Conservation (phyloP, 2,329 filamentous ascomycete species). For the Apiospora koreana region DNA sequence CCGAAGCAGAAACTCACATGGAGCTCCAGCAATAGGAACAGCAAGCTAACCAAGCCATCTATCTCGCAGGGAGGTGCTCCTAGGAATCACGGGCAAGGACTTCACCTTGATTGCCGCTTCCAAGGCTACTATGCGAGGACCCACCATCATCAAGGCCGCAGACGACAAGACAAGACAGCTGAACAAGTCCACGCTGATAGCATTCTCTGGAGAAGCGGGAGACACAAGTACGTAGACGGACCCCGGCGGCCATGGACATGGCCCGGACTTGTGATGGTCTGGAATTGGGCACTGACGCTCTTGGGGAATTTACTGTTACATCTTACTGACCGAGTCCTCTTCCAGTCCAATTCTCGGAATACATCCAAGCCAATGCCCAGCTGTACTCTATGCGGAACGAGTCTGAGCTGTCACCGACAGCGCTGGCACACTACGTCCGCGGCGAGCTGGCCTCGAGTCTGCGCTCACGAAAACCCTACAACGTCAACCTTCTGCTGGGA, state of each 20-base stretch:
- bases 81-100: slow-evolving; percentile 98
- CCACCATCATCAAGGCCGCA: slow-evolving; percentile 89
- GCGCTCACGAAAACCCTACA: slow-evolving; percentile 91
- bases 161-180: slow-evolving; percentile 95
- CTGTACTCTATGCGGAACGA: slow-evolving; percentile 99
- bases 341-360: slow-evolving; percentile 96
- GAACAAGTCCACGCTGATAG: slow-evolving; percentile 93
- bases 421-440: slow-evolving; percentile 90
- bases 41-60: background rate
- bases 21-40: background rate
- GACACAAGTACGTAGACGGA: slow-evolving; percentile 72
- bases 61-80: slow-evolving; percentile 81
- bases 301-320: background rate
- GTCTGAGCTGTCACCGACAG: slow-evolving; percentile 85
- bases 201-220: slow-evolving; percentile 93
- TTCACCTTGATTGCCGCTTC: slow-evolving; percentile 97
- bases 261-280: background rate
- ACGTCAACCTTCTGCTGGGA: slow-evolving; percentile 92
- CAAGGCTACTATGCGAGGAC: slow-evolving; percentile 97
- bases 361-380: slow-evolving; percentile 97
- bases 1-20: slow-evolving; percentile 12
- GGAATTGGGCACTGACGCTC: background rate
- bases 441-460: slow-evolving; percentile 89
- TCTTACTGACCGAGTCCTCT: background rate
- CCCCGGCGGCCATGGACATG: background rate